Conservation (phyloP, 108 stramenopile genomes). For the Nitzschia palea region DNA sequence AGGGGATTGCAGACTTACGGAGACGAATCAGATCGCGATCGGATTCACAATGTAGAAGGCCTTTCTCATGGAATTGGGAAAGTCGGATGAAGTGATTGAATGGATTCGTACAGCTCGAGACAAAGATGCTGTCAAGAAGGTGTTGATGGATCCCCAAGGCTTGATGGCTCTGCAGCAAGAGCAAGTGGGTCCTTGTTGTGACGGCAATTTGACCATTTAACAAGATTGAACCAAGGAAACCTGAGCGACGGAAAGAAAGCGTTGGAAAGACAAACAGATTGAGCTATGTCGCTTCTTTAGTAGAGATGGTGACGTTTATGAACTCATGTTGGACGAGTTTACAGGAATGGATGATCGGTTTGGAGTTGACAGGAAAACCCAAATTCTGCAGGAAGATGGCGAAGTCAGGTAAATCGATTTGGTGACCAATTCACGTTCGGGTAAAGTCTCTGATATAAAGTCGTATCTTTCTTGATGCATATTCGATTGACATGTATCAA, state of each 20-base stretch:
- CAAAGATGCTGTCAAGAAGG: constrained; percentile 54
- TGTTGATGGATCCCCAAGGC: constrained; percentile 47
- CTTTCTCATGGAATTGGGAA: constrained; percentile 70
- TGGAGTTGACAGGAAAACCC: constrained; percentile 74
- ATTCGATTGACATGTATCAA: constrained; percentile 71
- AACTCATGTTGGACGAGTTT: constrained; percentile 80
- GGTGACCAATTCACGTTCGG: constrained; percentile 77
- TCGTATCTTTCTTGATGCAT: not conserved
- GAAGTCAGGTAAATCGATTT: constrained; percentile 85
- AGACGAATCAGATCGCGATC: constrained; percentile 92
- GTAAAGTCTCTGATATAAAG: constrained; percentile 2
- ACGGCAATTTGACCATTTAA: constrained; percentile 89
- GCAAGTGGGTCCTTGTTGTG: constrained; percentile 91
- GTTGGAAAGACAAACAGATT: constrained; percentile 42
- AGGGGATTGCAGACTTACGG: constrained; percentile 84
- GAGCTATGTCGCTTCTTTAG: constrained; percentile 54
- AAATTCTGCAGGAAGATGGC: constrained; percentile 80
- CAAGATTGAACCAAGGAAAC: constrained; percentile 85
- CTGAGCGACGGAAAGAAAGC: constrained; percentile 71
- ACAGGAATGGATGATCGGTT: constrained; percentile 63
- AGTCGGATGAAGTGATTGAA: constrained; percentile 88
- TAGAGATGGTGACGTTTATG: constrained; percentile 74
- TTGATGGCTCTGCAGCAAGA: constrained; percentile 50
- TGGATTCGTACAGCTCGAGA: constrained; percentile 69
- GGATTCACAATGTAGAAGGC: constrained; percentile 91